Evolutionary conservation across 1,284 basidiomycete genomes (phyloP).

Genomic region (Ceratorhiza oryzae-sativae): DNA sequence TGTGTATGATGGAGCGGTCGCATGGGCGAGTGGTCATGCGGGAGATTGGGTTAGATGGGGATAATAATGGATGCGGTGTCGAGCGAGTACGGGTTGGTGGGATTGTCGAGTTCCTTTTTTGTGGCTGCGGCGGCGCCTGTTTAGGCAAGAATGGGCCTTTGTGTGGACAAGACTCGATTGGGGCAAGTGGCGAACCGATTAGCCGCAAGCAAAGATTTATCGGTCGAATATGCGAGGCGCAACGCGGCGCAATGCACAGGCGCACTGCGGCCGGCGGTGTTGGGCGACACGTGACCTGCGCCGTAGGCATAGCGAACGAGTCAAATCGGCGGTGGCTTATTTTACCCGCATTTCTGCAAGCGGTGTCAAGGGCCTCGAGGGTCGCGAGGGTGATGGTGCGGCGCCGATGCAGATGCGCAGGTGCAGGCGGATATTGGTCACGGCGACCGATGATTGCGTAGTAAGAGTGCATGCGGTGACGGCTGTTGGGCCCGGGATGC

Average conservation of each 20-base stretch:
- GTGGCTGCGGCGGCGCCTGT: constrained; percentile 3
- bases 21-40: background rate
- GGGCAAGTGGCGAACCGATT: constrained; percentile 10
- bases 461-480: constrained; percentile 1
- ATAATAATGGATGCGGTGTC: background rate
- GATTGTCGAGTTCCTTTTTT: background rate
- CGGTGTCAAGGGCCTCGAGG: background rate
- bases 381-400: background rate
- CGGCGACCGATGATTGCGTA: constrained; percentile 3
- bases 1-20: background rate
- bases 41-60: background rate
- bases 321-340: background rate
- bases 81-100: background rate
- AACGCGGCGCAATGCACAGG: background rate
- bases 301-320: constrained; percentile 5
- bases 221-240: too few species aligned
- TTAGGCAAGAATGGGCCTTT: constrained; percentile 12
- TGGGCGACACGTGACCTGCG: background rate
- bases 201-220: background rate
- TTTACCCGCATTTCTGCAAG: background rate
- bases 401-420: background rate
- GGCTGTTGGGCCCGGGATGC: background rate
- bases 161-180: background rate
- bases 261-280: constrained; percentile 13
- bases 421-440: background rate